Conservation (phyloP, 331 rosid genomes). For the Dryas integrifolia region DNA sequence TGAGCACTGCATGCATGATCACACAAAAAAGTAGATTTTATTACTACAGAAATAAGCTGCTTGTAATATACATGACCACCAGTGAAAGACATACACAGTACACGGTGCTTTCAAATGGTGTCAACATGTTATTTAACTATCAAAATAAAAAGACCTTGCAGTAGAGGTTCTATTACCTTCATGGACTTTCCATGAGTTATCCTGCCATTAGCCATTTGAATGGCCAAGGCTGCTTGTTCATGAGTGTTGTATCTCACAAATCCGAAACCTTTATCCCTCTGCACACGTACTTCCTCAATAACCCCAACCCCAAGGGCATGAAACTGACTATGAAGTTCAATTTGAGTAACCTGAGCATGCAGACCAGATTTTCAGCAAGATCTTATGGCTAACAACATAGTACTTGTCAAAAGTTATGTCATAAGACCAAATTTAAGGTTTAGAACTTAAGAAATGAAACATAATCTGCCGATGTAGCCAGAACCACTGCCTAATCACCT, state of each 20-base stretch:
- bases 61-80: not conserved
- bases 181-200: slow-evolving; percentile 58
- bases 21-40: slow-evolving; percentile 9
- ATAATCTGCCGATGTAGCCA: not conserved
- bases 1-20: slow-evolving; percentile 55
- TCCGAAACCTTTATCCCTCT: slow-evolving; percentile 85
- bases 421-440: slow-evolving; percentile 13
- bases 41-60: not conserved
- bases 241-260: slow-evolving; percentile 82
- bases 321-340: slow-evolving; percentile 75
- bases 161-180: slow-evolving; percentile 51
- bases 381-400: slow-evolving; percentile 1
- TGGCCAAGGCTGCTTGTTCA: slow-evolving; percentile 83
- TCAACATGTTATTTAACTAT: not conserved
- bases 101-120: not conserved
- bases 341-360: slow-evolving; percentile 61
- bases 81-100: not conserved
- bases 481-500: slow-evolving; percentile 39
- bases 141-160: slow-evolving; percentile 4
- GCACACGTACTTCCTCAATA: slow-evolving; percentile 77
- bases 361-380: slow-evolving; percentile 10
- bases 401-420: slow-evolving; percentile 10
- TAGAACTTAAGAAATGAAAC: not conserved
- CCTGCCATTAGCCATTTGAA: slow-evolving; percentile 71
- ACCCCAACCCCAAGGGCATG: slow-evolving; percentile 75